Base-by-base conservation (phyloP, 83 land plant species). In the Thuja plicata region DNA sequence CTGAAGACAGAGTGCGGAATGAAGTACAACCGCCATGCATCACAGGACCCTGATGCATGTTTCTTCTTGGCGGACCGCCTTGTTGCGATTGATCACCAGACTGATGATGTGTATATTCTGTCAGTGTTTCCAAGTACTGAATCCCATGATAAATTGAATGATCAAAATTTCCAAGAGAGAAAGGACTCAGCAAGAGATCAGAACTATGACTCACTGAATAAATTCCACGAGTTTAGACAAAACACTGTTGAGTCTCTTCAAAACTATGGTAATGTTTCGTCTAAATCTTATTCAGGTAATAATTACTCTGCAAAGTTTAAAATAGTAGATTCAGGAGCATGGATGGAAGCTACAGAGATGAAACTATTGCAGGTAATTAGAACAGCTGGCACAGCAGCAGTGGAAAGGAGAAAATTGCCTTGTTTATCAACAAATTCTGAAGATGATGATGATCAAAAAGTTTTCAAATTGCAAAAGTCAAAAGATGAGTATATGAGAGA, bases 1-100 rank as follows among this genome's bases (percentile, higher is more conserved):
- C 93, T 98, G 77, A 98, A 98, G 92, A 94, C 93, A 83, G 99
- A 98, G 90, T 98, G 99, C 90, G 98, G 99, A 55, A 93, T 90
- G 21, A 55, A 87, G 55, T 91, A 87, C 40, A 98, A 97, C 89
- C 86, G 73, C 43, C 96, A 97, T 91, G 93, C 91, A 88, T 97
- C 99, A 50, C 87, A 83, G 48, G 80, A 93, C 16, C 99, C 99
- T 52, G 99, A 98, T 95, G 99, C 99, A 87, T 97, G 97, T 62
- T 94, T 96, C 86, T 98, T 98, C 93, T 93, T 97, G 92, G 95
- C 93, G 1, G 99, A 98, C 87, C 95, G 95, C 74, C 87, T 96
- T 89, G 83, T 97, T 38, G 97, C 88, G 27, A 89, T 98, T 76
- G 99, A 98, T 91, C 99, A 98, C 88, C 73, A 52, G 10, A 90